Conservation (phyloP, 1,284 basidiomycete species). For the Rhodotorula sp. region DNA sequence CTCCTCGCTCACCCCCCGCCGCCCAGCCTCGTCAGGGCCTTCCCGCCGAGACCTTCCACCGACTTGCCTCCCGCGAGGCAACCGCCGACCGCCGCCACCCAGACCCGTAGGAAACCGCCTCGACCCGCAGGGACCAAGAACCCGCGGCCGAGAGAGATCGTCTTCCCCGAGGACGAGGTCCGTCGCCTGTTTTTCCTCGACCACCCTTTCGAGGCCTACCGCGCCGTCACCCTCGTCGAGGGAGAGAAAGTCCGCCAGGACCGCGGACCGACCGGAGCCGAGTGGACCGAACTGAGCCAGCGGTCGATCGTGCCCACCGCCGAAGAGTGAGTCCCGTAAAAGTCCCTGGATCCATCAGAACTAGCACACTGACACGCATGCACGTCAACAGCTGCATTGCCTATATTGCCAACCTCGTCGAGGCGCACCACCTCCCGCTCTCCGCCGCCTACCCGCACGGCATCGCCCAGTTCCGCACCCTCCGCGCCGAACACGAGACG, state of each 20-base stretch:
- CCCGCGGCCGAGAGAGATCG: slow-evolving; percentile 63
- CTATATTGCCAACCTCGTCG: slow-evolving; percentile 75
- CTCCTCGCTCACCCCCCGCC: slow-evolving; percentile 84
- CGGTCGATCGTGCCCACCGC: slow-evolving; percentile 56
- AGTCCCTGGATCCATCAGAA: not conserved
- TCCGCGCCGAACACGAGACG: slow-evolving; percentile 80
- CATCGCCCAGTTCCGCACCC: slow-evolving; percentile 78
- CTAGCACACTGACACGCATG: not conserved
- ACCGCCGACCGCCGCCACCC: slow-evolving; percentile 40
- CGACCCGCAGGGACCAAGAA: slow-evolving; percentile 47
- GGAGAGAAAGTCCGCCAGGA: slow-evolving; percentile 52
- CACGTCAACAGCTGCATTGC: slow-evolving; percentile 64
- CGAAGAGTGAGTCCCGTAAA: slow-evolving; percentile 65
- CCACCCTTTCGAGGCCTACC: slow-evolving; percentile 92
- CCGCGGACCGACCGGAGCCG: slow-evolving; percentile 58
- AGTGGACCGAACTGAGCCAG: slow-evolving; percentile 75
- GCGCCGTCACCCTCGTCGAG: slow-evolving; percentile 76
- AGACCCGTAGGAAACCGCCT: slow-evolving; percentile 39
- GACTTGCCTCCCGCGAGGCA: slow-evolving; percentile 42
- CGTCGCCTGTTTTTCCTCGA: slow-evolving; percentile 90
- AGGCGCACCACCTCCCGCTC: slow-evolving; percentile 64
- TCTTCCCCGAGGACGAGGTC: slow-evolving; percentile 80
- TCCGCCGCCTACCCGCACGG: slow-evolving; percentile 76
- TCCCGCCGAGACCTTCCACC: slow-evolving; percentile 58
- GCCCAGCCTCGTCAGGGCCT: slow-evolving; percentile 70